Conservation (phyloP, 192 early-diverging fungal species). For the Diversispora epigaea region DNA sequence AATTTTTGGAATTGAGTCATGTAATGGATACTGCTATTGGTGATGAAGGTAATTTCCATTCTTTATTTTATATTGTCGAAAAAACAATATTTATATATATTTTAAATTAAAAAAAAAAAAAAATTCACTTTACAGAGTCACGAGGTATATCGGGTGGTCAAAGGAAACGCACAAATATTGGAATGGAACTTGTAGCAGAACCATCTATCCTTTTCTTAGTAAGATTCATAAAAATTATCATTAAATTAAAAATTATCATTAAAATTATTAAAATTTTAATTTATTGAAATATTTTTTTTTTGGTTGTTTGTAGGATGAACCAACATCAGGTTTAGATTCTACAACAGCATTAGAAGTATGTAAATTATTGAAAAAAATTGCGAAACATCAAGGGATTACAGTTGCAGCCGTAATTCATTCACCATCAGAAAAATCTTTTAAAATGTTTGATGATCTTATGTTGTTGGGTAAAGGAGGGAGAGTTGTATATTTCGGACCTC, state of each 20-base stretch:
- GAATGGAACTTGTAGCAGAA: constrained; percentile 63
- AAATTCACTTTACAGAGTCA: constrained; percentile 33
- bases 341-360: constrained; percentile 67
- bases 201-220: constrained; percentile 62
- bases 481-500: constrained; percentile 64
- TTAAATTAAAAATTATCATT: neutral
- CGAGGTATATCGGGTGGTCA: constrained; percentile 75
- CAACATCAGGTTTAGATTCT: constrained; percentile 70
- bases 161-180: constrained; percentile 75
- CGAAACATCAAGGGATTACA: constrained; percentile 56
- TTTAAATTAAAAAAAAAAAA: too few species aligned
- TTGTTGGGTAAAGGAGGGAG: constrained; percentile 70
- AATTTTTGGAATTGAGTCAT: constrained; percentile 56
- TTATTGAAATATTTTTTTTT: neutral
- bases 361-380: constrained; percentile 55
- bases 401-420: constrained; percentile 77
- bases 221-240: neutral
- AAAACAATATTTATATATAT: too few species aligned
- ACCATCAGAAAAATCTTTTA: constrained; percentile 61
- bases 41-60: constrained; percentile 37
- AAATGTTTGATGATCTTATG: constrained; percentile 70
- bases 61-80: neutral
- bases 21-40: constrained; percentile 58
- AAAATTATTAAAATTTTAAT: too few species aligned
- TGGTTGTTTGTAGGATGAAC: constrained; percentile 51